phyloP scores from a whole-genome alignment of 768 basidiomycete species.

The Saitozyma sp. region DNA sequence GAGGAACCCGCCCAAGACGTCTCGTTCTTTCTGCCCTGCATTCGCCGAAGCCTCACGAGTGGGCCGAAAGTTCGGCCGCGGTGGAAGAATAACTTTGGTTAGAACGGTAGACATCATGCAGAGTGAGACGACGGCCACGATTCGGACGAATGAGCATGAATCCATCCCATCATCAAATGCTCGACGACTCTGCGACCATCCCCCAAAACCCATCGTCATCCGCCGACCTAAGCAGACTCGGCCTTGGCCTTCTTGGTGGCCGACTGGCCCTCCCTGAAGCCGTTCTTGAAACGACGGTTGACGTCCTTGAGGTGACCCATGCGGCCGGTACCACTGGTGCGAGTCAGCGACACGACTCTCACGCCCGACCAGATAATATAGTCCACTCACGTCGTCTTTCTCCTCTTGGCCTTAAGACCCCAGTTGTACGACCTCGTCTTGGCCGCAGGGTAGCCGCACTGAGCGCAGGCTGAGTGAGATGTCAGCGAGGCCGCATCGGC shows the following conservation, averaged over 20 bases:
- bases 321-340: slow-evolving; percentile 75
- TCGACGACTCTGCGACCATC: too few species aligned
- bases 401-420: slow-evolving; percentile 98
- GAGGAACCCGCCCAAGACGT: too few species aligned
- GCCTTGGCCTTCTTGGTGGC: slow-evolving; percentile 81
- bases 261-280: slow-evolving; percentile 90
- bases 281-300: slow-evolving; percentile 96
- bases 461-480: slow-evolving; percentile 70
- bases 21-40: too few species aligned
- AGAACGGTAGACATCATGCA: background rate
- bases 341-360: slow-evolving; percentile 4
- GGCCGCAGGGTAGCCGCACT: slow-evolving; percentile 94
- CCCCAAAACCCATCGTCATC: background rate
- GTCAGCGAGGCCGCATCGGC: background rate
- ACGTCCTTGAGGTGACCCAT: slow-evolving; percentile 93
- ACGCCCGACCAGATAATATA: too few species aligned
- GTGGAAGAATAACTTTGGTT: too few species aligned
- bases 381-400: slow-evolving; percentile 77
- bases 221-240: slow-evolving; percentile 25
- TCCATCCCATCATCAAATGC: too few species aligned
- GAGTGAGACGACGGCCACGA: background rate
- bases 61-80: background rate
- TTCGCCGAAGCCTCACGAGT: background rate
- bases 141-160: too few species aligned
- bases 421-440: slow-evolving; percentile 96